Evolutionary conservation across 2,329 filamentous ascomycete species (phyloP).

Genomic region (Fusarium nelsonii): DNA sequence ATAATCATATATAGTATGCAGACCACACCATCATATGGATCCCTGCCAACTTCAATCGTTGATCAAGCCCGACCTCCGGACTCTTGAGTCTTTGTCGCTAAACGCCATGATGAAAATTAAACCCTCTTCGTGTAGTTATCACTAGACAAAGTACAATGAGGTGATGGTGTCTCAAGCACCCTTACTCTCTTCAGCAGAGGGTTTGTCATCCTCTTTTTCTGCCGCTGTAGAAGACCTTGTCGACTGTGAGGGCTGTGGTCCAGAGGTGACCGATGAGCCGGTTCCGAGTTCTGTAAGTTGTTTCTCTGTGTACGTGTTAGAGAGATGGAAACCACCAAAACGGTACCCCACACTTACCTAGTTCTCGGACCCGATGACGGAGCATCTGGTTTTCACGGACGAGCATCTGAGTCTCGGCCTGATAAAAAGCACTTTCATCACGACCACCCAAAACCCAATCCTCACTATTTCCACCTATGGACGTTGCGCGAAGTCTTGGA

Average conservation of each 20-base stretch:
- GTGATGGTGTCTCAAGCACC: slow-evolving; percentile 24
- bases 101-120: slow-evolving; percentile 32
- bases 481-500: slow-evolving; percentile 68
- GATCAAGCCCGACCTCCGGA: slow-evolving; percentile 2
- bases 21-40: slow-evolving; percentile 28
- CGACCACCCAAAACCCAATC: slow-evolving; percentile 74
- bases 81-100: slow-evolving; percentile 11
- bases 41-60: slow-evolving; percentile 8
- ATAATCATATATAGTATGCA: slow-evolving; percentile 1
- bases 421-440: slow-evolving; percentile 83
- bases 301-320: slow-evolving; percentile 58
- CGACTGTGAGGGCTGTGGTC: slow-evolving; percentile 64
- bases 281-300: slow-evolving; percentile 61
- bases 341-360: slow-evolving; percentile 67
- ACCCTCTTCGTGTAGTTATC: not conserved
- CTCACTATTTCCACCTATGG: slow-evolving; percentile 69
- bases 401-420: slow-evolving; percentile 83
- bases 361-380: slow-evolving; percentile 77
- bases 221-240: slow-evolving; percentile 60
- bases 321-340: not conserved
- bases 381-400: slow-evolving; percentile 87
- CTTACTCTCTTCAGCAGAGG: slow-evolving; percentile 25
- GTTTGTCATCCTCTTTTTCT: slow-evolving; percentile 53
- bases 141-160: not conserved
- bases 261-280: slow-evolving; percentile 52